These are phyloP conservation scores for Dryas alaskensis DNA, from an alignment of 306 rosid species.

Conservation along the genomic window DNA sequence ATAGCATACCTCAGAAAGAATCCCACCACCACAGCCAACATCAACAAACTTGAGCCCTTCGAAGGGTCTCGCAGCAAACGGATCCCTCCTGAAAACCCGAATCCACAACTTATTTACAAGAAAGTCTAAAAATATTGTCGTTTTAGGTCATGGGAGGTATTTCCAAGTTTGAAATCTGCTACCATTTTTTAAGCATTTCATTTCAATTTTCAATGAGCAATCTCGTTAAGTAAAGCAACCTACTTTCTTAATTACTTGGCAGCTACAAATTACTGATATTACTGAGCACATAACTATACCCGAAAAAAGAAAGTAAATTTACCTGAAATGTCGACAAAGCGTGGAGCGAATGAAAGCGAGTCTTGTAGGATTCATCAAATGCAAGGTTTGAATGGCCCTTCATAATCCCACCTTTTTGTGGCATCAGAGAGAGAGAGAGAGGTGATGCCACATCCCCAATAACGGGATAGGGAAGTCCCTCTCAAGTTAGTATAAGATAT, in stretches of 20 bases:
- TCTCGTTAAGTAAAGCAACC: background rate
- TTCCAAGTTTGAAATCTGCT: no score
- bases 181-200: background rate
- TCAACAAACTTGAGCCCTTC: constrained; percentile 83
- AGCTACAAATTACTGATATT: background rate
- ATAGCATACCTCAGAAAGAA: constrained; percentile 72
- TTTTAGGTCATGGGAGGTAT: no score
- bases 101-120: background rate
- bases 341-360: constrained; percentile 78
- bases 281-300: background rate
- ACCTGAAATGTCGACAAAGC: constrained; percentile 83
- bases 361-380: constrained; percentile 83
- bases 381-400: constrained; percentile 93
- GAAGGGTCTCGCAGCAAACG: constrained; percentile 59
- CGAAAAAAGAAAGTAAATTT: constrained; percentile 11
- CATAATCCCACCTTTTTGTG: constrained; percentile 78
- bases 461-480: no score
- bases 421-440: no score
- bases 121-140: no score
- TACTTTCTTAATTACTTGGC: background rate
- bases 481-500: no score
- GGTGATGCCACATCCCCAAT: no score
- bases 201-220: background rate
- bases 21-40: constrained; percentile 98
- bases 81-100: constrained; percentile 70